Base-by-base conservation (phyloP, 306 rosid genomes). In the Mimosa bimucronata region DNA sequence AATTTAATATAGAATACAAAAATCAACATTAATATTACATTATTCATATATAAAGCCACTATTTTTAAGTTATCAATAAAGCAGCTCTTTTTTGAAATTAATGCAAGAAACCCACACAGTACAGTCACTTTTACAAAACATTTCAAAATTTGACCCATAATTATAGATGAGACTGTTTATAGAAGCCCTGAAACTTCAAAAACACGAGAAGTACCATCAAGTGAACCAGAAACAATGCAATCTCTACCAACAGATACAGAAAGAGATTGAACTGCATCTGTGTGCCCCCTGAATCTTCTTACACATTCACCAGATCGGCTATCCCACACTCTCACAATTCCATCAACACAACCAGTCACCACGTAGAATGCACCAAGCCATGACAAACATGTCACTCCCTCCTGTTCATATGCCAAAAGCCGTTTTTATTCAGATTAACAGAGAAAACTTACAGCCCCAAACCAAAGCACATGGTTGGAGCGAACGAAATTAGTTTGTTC, bases 241-340 rank as follows among this genome's bases (percentile, higher is more conserved):
- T 95, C 88, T 8, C 76, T 57, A 87, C 85, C 83, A 46, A 93
- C 90, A 29, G 94, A 92, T 29, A 90, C 77, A 45, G 93, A 82
- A 13, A 95, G 86, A 73, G 94, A 87, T 60, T 91, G 96, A 81
- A 95, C 87, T 34, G 80, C 87, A 42, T 83, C 85, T 8, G 85
- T 66, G 77, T 95, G 97, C 34, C 99, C 98, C 26, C 73, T 69
- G 66, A 91, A 90, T 77, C 89, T 90, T 79, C 61, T 83, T 50
- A 88, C 86, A 89, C 99, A 91, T 58, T 89, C 95, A 48, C 97
- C 96, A 0, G 98, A 89, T 16, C 91, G 91, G 68, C 92, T 83
- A 71, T 95, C 98, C 99, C 98, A 91, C 62, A 93, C 18, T 68
- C 97, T 86, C 28, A 90, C 94, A 46, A 75, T 83, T n/a, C 98